Conservation (phyloP, 1,139 yeast species). For the Kodamaea suecica region DNA sequence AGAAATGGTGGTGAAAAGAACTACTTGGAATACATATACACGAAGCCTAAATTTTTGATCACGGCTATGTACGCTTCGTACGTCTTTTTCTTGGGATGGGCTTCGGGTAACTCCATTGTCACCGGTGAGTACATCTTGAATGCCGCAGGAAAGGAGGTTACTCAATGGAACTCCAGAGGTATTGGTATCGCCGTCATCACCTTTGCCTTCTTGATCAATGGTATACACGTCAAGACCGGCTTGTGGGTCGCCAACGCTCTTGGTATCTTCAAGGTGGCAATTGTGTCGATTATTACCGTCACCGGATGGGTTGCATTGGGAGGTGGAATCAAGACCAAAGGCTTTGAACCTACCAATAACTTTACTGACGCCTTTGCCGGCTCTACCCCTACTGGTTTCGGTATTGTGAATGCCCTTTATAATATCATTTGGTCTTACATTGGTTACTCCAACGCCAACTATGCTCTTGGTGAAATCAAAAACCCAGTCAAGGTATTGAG, state of each 20-base stretch:
- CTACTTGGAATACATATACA: conserved; percentile 70
- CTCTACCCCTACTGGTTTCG: conserved; percentile 62
- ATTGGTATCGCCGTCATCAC: conserved; percentile 73
- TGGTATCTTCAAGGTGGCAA: conserved; percentile 69
- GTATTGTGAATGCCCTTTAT: conserved; percentile 73
- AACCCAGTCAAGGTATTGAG: conserved; percentile 44
- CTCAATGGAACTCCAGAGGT: conserved; percentile 74
- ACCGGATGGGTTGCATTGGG: conserved; percentile 84
- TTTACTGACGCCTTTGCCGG: conserved; percentile 62
- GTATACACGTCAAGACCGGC: conserved; percentile 61
- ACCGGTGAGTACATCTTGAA: conserved; percentile 52
- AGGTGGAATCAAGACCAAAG: conserved; percentile 56
- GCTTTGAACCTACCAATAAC: conserved; percentile 53
- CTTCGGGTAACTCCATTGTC: conserved; percentile 66
- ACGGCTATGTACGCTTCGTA: conserved; percentile 76
- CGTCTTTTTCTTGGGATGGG: conserved; percentile 79
- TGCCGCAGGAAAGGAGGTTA: conserved; percentile 68
- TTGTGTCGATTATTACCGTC: conserved; percentile 64
- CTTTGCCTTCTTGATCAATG: conserved; percentile 66
- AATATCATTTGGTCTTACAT: conserved; percentile 80
- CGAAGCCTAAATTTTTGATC: conserved; percentile 64
- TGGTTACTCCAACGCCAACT: conserved; percentile 75
- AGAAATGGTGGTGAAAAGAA: conserved; percentile 88
- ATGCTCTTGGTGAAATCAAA: conserved; percentile 76
- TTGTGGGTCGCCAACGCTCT: conserved; percentile 63